Conservation (phyloP, 257 asterid genomes). For the Solanum pinnatisectum region DNA sequence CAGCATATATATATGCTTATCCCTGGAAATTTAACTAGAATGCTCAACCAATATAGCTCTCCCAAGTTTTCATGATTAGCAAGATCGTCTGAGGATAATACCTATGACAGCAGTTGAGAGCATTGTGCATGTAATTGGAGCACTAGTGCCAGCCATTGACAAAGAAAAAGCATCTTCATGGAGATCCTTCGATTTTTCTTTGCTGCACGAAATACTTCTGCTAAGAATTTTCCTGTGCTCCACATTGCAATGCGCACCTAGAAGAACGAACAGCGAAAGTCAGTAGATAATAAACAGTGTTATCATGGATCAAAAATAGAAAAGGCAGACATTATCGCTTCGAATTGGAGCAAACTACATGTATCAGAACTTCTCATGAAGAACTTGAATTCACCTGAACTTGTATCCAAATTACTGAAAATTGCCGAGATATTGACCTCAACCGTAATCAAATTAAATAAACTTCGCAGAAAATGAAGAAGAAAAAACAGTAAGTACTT, state of each 20-base stretch:
- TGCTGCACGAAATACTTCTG: background rate
- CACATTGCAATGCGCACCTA: background rate
- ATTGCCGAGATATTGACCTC: background rate
- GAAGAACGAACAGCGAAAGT: background rate
- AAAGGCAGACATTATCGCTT: background rate
- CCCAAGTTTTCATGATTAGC: background rate
- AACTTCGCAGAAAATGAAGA: background rate
- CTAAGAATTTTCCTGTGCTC: slow-evolving; percentile 10
- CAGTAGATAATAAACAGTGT: background rate
- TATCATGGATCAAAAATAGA: background rate
- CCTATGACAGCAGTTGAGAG: slow-evolving; percentile 28
- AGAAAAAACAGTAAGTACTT: background rate
- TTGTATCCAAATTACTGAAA: background rate
- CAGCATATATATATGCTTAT: background rate
- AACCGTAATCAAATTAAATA: background rate
- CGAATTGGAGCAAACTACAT: background rate
- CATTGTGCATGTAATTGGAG: slow-evolving; percentile 6
- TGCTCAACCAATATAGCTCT: background rate
- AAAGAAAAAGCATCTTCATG: slow-evolving; percentile 6
- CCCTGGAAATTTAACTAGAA: background rate
- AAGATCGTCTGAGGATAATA: background rate
- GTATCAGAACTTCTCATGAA: background rate
- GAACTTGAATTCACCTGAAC: background rate
- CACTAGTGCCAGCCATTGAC: slow-evolving; percentile 16
- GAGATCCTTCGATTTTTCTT: background rate